Evolutionary conservation across 805 yeast genomes (phyloP).

Genomic region (Brettanomyces bruxellensis): DNA sequence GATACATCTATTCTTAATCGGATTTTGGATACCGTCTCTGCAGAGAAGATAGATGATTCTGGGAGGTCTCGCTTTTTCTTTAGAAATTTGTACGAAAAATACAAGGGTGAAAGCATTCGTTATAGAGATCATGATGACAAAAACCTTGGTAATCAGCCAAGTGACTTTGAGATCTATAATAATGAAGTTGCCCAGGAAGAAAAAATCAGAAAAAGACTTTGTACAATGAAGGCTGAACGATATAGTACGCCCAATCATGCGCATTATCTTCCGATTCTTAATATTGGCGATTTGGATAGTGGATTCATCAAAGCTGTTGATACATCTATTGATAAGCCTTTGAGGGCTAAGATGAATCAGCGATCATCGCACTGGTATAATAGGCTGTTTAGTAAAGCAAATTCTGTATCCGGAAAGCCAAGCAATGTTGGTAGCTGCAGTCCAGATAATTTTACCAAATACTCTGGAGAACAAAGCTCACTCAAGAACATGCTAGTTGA

Average conservation of each 20-base stretch:
- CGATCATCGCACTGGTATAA: background rate
- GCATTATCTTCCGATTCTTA: slow-evolving; percentile 10
- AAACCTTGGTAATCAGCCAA: slow-evolving; percentile 2
- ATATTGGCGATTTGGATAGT: slow-evolving; percentile 15
- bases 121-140: too few species aligned
- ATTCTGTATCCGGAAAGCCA: background rate
- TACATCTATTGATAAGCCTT: background rate
- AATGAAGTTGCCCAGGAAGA: slow-evolving; percentile 18
- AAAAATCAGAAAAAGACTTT: slow-evolving; percentile 13
- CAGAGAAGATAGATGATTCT: background rate
- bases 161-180: slow-evolving; percentile 25
- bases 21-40: slow-evolving; percentile 11
- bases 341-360: background rate
- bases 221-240: slow-evolving; percentile 2
- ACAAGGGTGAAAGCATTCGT: slow-evolving; percentile 1
- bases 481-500: background rate
- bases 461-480: background rate
- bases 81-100: slow-evolving; percentile 17
- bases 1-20: slow-evolving; percentile 15
- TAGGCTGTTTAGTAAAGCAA: background rate
- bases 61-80: slow-evolving; percentile 11
- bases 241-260: slow-evolving; percentile 2
- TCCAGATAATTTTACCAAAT: background rate
- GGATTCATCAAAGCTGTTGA: slow-evolving; percentile 8
- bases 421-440: background rate